Base-by-base conservation (phyloP, 441 rosid species). In the Erysimum pusillum region DNA sequence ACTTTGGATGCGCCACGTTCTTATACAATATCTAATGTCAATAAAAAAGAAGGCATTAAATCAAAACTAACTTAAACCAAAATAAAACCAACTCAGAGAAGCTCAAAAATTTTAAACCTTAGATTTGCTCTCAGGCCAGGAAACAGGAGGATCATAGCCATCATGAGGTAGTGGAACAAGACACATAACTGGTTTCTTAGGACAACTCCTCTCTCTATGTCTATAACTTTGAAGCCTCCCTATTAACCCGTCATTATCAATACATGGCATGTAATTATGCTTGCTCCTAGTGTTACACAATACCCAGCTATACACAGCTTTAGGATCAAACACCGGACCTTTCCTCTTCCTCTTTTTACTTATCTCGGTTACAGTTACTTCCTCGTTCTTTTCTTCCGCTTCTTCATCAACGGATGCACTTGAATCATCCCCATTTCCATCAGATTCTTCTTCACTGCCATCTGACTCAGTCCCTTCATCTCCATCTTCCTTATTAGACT, bases 241-340 rank as follows among this genome's bases (percentile, higher is more conserved):
- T 28, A 76, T 73, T 46, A 84, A 72, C 72, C 90, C 86, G 63
- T 93, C 97, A 70, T 84, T 82, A 82, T 96, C 99, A 51, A 93
- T 89, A 83, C 98, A 96, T 68, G 99, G 99, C 83, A 96, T 93
- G 82, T 91, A 96, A 82, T 93, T 93, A 70, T 91, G 90, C 84
- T 93, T 96, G 88, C 97, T 93, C 85, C 89, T 91, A 65, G 91
- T 86, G 85, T 80, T 86, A 69, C 99, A 96, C 70, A 89, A 63
- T 76, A 85, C 93, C 99, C 99, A 96, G 81, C 75, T 86, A 75
- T 89, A 93, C 80, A 73, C 92, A 28, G 88, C 90, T 67, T 91
- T 93, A 0, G 97, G 91, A 86, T 95, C 92, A 73, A 95, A 95
- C 14, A 93, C 85, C 0, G 94, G 96, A 83, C 99, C 98, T 82